Percentiles rank a stretch among this genome's conserved stretches.
phyloP scores from a whole-genome alignment of 768 basidiomycete species.

The Grammothele lineata region DNA sequence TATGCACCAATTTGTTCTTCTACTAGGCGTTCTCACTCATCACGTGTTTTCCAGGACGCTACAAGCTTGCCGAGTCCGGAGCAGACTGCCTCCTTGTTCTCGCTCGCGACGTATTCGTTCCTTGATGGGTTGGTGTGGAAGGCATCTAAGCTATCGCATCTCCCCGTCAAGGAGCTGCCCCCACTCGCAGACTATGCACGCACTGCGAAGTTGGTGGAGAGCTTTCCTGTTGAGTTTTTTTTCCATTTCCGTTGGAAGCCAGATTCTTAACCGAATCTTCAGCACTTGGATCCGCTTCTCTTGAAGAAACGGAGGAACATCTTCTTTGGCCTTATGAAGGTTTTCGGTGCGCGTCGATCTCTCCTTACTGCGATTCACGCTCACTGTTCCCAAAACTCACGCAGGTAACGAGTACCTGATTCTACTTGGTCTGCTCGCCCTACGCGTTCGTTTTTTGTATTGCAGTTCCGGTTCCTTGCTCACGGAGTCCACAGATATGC shows the following conservation, averaged over 20 bases:
- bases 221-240: slow-evolving; percentile 11
- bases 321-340: slow-evolving; percentile 24
- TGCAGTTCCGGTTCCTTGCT: no score
- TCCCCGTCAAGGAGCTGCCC: slow-evolving; percentile 30
- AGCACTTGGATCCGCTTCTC: slow-evolving; percentile 31
- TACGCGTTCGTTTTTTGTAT: no score
- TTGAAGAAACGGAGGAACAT: slow-evolving; percentile 28
- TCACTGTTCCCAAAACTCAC: no score
- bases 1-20: no score
- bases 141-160: slow-evolving; percentile 26
- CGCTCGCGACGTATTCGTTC: slow-evolving; percentile 35
- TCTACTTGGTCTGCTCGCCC: no score
- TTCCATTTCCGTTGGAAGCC: slow-evolving; percentile 19
- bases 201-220: slow-evolving; percentile 20
- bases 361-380: no score
- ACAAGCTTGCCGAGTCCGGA: slow-evolving; percentile 30
- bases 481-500: slow-evolving; percentile 8
- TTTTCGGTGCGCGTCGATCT: slow-evolving; percentile 15
- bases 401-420: no score
- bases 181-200: slow-evolving; percentile 24
- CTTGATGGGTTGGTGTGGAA: slow-evolving; percentile 30
- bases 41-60: no score
- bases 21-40: no score
- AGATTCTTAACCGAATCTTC: slow-evolving; percentile 1
- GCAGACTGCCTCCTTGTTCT: slow-evolving; percentile 38